Conservation (phyloP, 2,329 filamentous ascomycete species). For the Ophiostoma australiae region DNA sequence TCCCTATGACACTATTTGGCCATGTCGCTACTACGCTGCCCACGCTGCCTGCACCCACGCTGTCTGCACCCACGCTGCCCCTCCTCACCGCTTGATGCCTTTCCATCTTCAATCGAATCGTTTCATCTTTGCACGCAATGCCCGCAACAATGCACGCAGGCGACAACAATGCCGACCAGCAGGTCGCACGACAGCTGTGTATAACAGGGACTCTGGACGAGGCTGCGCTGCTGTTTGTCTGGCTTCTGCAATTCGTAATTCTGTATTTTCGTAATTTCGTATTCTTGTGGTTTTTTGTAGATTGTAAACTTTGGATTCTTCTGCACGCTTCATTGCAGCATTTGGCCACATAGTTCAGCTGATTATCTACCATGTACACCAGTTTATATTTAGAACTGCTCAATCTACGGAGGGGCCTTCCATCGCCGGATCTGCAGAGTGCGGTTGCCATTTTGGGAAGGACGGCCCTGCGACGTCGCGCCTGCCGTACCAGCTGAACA, state of each 20-base stretch:
- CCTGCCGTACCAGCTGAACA: conserved; percentile 11
- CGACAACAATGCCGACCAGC: neutral
- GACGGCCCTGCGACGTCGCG: neutral
- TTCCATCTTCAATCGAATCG: neutral
- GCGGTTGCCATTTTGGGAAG: neutral
- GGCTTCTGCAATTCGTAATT: neutral
- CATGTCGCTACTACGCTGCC: neutral
- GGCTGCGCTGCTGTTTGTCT: neutral
- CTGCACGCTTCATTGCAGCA: neutral
- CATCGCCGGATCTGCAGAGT: neutral
- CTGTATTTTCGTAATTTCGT: neutral
- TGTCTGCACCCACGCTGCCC: neutral
- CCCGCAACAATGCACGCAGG: conserved; percentile 8
- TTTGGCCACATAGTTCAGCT: too few species aligned
- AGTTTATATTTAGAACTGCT: neutral
- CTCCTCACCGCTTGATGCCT: conserved; percentile 1
- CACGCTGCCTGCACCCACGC: neutral
- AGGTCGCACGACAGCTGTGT: neutral
- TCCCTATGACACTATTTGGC: neutral
- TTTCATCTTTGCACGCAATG: conserved; percentile 3
- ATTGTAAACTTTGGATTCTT: neutral
- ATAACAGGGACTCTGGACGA: neutral
- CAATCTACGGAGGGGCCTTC: neutral
- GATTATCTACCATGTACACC: neutral
- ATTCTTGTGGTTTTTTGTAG: neutral